Evolutionary conservation across 345 rosid genomes (phyloP).

Genomic region (Corymbia maculata): DNA sequence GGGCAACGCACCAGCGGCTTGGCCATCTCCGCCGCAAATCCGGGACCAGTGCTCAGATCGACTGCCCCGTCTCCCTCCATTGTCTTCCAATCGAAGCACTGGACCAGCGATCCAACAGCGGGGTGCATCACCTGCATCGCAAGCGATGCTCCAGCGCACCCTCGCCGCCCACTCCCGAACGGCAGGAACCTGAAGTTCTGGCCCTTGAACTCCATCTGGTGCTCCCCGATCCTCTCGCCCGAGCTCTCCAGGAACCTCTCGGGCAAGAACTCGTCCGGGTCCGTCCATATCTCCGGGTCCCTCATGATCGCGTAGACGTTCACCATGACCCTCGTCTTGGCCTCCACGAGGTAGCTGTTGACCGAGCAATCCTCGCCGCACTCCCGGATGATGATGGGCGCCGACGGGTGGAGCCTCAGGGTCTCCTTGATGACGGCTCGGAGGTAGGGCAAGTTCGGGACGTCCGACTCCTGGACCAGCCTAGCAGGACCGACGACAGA

Average conservation of each 20-base stretch:
- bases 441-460: constrained; percentile 13
- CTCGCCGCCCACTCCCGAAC: constrained; percentile 37
- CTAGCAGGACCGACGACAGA: constrained; percentile 1
- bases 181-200: constrained; percentile 24
- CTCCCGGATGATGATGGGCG: constrained; percentile 9
- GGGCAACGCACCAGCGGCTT: constrained; percentile 37
- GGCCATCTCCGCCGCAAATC: constrained; percentile 32
- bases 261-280: constrained; percentile 18
- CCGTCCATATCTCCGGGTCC: constrained; percentile 14
- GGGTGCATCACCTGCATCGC: constrained; percentile 19
- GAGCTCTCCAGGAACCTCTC: constrained; percentile 27
- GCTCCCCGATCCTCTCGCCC: not conserved
- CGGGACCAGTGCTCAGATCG: constrained; percentile 8
- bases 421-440: constrained; percentile 21
- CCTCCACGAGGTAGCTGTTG: constrained; percentile 12
- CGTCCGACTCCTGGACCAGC: constrained; percentile 13
- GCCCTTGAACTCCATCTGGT: constrained; percentile 3
- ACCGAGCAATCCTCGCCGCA: constrained; percentile 14
- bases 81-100: constrained; percentile 41
- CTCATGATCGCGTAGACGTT: constrained; percentile 29
- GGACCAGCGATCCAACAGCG: constrained; percentile 19
- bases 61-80: constrained; percentile 4
- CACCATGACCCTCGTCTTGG: constrained; percentile 15
- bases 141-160: constrained; percentile 8
- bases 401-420: constrained; percentile 16